Evolutionary conservation across 371 early-diverging fungal genomes (phyloP).

Genomic region (Mucor piriformis): DNA sequence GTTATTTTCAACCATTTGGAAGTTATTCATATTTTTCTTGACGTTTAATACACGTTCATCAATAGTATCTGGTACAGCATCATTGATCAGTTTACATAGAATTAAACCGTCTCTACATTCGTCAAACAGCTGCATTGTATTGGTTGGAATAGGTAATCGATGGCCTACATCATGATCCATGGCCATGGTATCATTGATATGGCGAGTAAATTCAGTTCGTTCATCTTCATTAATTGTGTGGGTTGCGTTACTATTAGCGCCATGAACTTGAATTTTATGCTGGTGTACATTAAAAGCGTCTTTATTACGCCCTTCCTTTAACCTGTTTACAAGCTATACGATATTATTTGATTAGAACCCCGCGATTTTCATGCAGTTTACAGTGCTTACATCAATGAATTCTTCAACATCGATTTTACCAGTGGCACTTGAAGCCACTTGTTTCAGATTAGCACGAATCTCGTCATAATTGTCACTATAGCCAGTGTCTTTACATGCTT

Average conservation of each 20-base stretch:
- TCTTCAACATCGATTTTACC: slow-evolving; percentile 78
- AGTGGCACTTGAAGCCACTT: slow-evolving; percentile 64
- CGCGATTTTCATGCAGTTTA: too few species aligned
- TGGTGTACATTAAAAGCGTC: slow-evolving; percentile 57
- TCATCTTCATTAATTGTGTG: slow-evolving; percentile 97
- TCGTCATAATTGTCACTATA: slow-evolving; percentile 71
- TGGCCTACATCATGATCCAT: slow-evolving; percentile 77
- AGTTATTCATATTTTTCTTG: slow-evolving; percentile 74
- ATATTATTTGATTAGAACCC: too few species aligned
- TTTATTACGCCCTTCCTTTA: slow-evolving; percentile 61
- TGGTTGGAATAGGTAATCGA: slow-evolving; percentile 83
- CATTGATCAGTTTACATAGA: slow-evolving; percentile 92
- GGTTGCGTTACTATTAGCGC: slow-evolving; percentile 77
- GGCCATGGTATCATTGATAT: slow-evolving; percentile 83
- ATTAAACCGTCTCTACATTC: slow-evolving; percentile 91
- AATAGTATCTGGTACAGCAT: slow-evolving; percentile 89
- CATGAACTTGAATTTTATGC: slow-evolving; percentile 81
- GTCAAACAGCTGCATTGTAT: slow-evolving; percentile 90
- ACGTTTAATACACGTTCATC: slow-evolving; percentile 94
- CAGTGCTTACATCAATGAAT: slow-evolving; percentile 67
- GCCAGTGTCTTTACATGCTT: slow-evolving; percentile 65
- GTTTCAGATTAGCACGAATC: slow-evolving; percentile 66
- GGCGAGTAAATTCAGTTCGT: slow-evolving; percentile 85
- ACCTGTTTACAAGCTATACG: slow-evolving; percentile 63
- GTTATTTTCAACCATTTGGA: slow-evolving; percentile 95